A percentile compares a stretch with the other conserved stretches of the same genome.
phyloP scores from a whole-genome alignment of 2,329 filamentous ascomycete genomes.

The Rugonectria rugulosa region DNA sequence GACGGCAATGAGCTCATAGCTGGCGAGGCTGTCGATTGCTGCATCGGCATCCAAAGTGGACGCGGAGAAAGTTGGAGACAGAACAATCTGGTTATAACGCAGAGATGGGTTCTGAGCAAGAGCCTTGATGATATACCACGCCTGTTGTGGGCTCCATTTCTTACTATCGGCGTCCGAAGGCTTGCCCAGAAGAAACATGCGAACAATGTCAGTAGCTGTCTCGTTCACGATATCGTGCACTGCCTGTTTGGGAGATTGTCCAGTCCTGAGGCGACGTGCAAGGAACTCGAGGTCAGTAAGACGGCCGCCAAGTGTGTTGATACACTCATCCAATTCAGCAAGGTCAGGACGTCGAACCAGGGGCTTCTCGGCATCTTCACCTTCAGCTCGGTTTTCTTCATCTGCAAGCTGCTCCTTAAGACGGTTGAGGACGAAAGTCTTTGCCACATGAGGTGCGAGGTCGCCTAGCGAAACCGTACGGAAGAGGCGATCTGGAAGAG shows the following conservation, averaged over 20 bases:
- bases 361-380: conserved; percentile 35
- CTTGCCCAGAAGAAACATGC: conserved; percentile 84
- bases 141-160: conserved; percentile 84
- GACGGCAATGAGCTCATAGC: conserved; percentile 85
- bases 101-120: conserved; percentile 74
- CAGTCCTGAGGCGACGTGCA: conserved; percentile 85
- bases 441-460: conserved; percentile 84
- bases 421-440: conserved; percentile 87
- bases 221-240: conserved; percentile 90
- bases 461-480: conserved; percentile 86
- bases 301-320: conserved; percentile 83
- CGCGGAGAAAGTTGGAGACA: conserved; percentile 75
- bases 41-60: conserved; percentile 70
- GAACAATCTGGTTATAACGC: conserved; percentile 85
- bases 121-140: conserved; percentile 85
- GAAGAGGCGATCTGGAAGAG: conserved; percentile 90
- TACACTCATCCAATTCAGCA: conserved; percentile 79
- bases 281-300: conserved; percentile 96
- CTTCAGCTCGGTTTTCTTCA: conserved; percentile 38
- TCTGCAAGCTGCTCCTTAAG: conserved; percentile 60
- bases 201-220: conserved; percentile 87
- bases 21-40: conserved; percentile 80
- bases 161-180: conserved; percentile 55
- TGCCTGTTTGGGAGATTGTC: conserved; percentile 82
- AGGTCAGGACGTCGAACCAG: conserved; percentile 55